phyloP scores from a whole-genome alignment of 441 rosid genomes.

The Pelargonium cotyledonis region DNA sequence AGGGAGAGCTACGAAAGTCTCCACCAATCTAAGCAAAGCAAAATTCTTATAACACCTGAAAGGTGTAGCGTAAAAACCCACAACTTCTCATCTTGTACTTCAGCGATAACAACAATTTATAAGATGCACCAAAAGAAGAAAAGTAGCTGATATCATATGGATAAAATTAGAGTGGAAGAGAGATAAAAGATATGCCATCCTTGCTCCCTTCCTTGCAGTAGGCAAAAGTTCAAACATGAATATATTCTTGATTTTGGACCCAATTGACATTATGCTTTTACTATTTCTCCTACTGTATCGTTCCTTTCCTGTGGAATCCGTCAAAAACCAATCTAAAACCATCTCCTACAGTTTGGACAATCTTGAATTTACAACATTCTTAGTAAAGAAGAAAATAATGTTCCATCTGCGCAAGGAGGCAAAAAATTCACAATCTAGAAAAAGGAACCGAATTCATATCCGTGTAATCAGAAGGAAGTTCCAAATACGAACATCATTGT shows the following conservation, averaged over 20 bases:
- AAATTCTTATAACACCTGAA: constrained; percentile 18
- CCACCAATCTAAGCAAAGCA: too few species aligned
- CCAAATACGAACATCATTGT: too few species aligned
- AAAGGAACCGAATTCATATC: neutral
- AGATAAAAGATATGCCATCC: constrained; percentile 17
- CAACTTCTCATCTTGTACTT: constrained; percentile 14
- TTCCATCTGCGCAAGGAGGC: neutral
- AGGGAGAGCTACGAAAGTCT: neutral
- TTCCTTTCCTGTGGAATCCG: constrained; percentile 4
- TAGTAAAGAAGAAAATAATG: neutral
- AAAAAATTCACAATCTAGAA: neutral
- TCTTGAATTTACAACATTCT: constrained; percentile 10
- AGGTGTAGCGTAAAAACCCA: constrained; percentile 19
- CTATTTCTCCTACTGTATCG: constrained; percentile 12
- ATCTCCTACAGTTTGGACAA: constrained; percentile 3
- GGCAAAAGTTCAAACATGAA: constrained; percentile 29
- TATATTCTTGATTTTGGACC: constrained; percentile 36
- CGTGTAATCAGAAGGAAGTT: too few species aligned
- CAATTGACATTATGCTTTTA: constrained; percentile 23
- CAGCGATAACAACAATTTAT: constrained; percentile 13
- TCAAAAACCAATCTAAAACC: neutral
- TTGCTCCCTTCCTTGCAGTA: constrained; percentile 26
- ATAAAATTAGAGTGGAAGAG: constrained; percentile 11
- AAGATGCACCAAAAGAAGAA: constrained; percentile 1
- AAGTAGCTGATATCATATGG: constrained; percentile 7